Evolutionary conservation across 768 basidiomycete genomes (phyloP).

Genomic region (Leccinum aurantiacum): DNA sequence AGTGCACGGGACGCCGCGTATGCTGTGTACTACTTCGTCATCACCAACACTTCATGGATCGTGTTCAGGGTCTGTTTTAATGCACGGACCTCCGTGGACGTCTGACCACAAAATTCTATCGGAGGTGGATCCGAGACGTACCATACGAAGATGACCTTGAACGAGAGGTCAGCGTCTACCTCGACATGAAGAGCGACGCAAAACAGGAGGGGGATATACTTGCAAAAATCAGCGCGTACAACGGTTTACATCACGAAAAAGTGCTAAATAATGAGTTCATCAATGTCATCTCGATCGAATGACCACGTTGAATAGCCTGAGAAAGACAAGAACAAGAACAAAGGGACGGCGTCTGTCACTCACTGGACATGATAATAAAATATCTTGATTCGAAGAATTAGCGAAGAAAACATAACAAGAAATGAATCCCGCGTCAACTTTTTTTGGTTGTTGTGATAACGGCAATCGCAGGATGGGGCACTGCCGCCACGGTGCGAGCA

Average conservation of each 20-base stretch:
- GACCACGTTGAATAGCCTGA: background rate
- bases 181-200: background rate
- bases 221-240: background rate
- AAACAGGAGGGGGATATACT: background rate
- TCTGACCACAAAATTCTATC: background rate
- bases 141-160: background rate
- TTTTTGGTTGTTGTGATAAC: background rate
- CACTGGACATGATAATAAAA: background rate
- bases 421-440: background rate
- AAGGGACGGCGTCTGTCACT: background rate
- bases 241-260: background rate
- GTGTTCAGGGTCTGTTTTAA: background rate
- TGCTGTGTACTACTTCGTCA: background rate
- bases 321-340: background rate
- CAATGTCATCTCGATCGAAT: background rate
- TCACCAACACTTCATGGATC: background rate
- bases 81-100: background rate
- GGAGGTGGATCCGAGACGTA: background rate
- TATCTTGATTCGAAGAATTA: background rate
- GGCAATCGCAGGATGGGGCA: background rate
- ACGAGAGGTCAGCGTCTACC: background rate
- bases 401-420: background rate
- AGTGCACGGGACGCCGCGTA: background rate
- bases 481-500: background rate
- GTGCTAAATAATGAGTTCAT: background rate